Evolutionary conservation across 2,329 filamentous ascomycete species (phyloP), one percentile per base, ranked within the genome.

Genomic region (Alternaria tenuissima): DNA sequence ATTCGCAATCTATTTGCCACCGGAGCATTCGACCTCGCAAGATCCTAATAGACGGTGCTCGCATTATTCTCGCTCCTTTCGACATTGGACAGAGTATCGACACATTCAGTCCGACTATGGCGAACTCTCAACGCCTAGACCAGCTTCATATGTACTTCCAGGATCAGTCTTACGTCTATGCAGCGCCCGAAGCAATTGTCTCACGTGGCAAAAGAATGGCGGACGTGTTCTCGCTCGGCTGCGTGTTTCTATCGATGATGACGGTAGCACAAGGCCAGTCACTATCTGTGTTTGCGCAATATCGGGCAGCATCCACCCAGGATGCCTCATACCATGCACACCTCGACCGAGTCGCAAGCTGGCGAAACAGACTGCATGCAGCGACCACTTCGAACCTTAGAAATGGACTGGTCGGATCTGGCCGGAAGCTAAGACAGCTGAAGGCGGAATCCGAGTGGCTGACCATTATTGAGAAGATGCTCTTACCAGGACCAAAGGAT

Each of bases 201-300:
- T 74, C 76, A 2, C 75, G 76, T 12, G 77, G 72, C 0, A 78
- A 78, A 55, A 70, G 76, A 11, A 73, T 76, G 52, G 76, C 77
- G 2, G 78, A 80, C 47, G 74, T 79, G 4, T 80, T 80, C 60
- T 76, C 76, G 0, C 56, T 80, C 1, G 78, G 78, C n/a, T 79
- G 77, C 47, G 72, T 80, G 4, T 79, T 80, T 59, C 63, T 80
- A 1, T 69, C 71, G 14, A 80, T 80, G 72, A 69, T 80, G 58
- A 79, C 77, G 1, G 73, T 75, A 7, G 76, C 71, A 3, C 76
- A 78, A 51, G 75, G 76, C 51, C 74, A 76, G 39, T 74, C 76
- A 1, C 63, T 77, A 5, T 66, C 72, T 2, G 68, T 72, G 11
- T 77, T 80, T 51, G 69, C 72, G 1, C 69, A 72, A 36, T 79